Base-by-base conservation (phyloP, 371 early-diverging fungal species). In the Sporodiniella umbellata region DNA sequence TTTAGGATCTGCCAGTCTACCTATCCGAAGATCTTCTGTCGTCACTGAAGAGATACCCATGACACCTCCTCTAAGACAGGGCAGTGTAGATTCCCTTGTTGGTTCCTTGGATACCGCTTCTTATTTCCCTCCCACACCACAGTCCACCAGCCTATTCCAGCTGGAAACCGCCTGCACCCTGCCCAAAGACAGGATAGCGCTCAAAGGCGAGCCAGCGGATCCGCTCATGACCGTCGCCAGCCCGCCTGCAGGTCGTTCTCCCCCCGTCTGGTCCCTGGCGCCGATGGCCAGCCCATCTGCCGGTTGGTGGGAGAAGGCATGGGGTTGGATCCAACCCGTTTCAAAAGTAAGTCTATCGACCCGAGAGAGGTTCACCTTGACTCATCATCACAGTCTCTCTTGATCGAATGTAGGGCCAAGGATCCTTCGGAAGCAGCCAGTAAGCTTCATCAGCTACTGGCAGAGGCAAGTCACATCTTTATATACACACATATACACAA, bases 391-490 rank as follows among this genome's bases (percentile, higher is more conserved):
- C 44, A 54, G 56, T 37, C 37, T 2, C 45, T 56, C 22, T 25
- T 43, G 1, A 52, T 62, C 15, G 58, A 61, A 48, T 57, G 54
- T 35, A 46, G 46, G 21, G 45, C 62, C 2, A 53, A 62, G 22
- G 44, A 56, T 48, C 57, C 56, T 46, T 57, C 42, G 18, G 62
- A 62, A 51, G 50, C 54, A 42, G 62, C 62, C 8, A 53, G 57
- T 15, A 62, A 62, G 33, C 31, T 62, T 21, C 57, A 62, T 52
- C 62, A 62, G 42, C 53, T 62, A 4, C 54, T 62, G 11, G 57
- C 56, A 53, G 57, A 60, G 43, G 60, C 51, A 47, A 49, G 15
- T 7, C 24, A 22, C 21, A 3, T n/a, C 5, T 54, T 4, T 35
- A n/a, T n/a, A n/a, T n/a, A n/a, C n/a, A n/a, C n/a, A n/a, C n/a